Base-by-base conservation (phyloP, 495 filamentous ascomycete species). In the Melanomma pulvis-pyrius region DNA sequence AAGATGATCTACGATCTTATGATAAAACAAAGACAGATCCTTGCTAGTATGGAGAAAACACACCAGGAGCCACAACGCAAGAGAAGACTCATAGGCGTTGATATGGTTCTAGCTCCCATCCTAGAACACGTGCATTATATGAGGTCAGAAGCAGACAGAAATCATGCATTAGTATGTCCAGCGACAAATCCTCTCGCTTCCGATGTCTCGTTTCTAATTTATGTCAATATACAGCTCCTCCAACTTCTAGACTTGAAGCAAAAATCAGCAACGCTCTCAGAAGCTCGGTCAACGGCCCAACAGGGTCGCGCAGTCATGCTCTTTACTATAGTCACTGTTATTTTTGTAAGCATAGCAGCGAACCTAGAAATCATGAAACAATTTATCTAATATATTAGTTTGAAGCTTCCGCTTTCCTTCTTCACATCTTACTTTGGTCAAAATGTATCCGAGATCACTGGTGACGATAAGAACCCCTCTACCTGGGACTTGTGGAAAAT, bases 311-410 rank as follows among this genome's bases (percentile, higher is more conserved):
- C 70, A 1, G 63, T 77, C 22, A 58, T 78, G 2, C 39, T 75
- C 7, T 75, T 79, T 46, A 77, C 77, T 0, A 63, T 76, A 0
- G 70, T 76, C 12, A 78, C 77, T 0, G 69, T 78, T 30, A 53
- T 78, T 7, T 79, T 79, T 36, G 55, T 59, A 44, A 53, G 50
- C n/a, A n/a, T n/a, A n/a, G n/a, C n/a, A n/a, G n/a, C n/a, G n/a
- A n/a, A n/a, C n/a, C n/a, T n/a, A n/a, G n/a, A n/a, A n/a, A n/a
- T n/a, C n/a, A n/a, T n/a, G n/a, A n/a, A 8, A 11, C 47, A 12
- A 50, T 7, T 19, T 50, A 11, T 11, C 47, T 15, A 19, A 11
- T 13, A 50, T 11, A 15, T 22, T 50, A 54, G 7, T 30, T 26
- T 21, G 28, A 6, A 56, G 55, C 55, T 78, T 8, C 76, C 76